Percentiles rank a stretch among this genome's conserved stretches.
These are phyloP conservation scores for Fusarium annulatum DNA, from an alignment of 2,329 filamentous ascomycete genomes.

Conservation along the genomic window DNA sequence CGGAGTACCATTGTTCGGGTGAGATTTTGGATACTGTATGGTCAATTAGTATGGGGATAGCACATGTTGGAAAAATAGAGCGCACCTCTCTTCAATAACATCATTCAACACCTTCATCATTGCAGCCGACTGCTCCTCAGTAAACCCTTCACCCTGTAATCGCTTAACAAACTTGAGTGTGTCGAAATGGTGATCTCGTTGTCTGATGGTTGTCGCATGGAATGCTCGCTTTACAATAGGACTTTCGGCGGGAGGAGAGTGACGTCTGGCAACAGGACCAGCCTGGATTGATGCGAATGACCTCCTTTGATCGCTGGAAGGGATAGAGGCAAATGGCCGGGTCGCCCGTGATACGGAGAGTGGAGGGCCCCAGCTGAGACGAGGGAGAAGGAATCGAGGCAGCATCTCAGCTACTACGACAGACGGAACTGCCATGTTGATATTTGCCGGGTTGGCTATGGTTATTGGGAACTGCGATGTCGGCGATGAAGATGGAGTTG, in stretches of 20 bases:
- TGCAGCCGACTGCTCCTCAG: conserved; percentile 93
- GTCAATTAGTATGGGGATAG: background rate
- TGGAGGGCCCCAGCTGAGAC: conserved; percentile 62
- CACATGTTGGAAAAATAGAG: background rate
- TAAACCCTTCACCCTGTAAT: conserved; percentile 90
- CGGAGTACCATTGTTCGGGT: conserved; percentile 97
- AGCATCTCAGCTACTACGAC: conserved; percentile 54
- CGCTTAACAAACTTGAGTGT: conserved; percentile 97
- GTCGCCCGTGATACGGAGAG: conserved; percentile 41
- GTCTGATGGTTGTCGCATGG: conserved; percentile 69
- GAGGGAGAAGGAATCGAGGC: conserved; percentile 66
- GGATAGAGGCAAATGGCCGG: conserved; percentile 32
- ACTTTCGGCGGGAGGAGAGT: conserved; percentile 24
- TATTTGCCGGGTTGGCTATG: background rate
- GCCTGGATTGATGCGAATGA: conserved; percentile 38
- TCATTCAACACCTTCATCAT: conserved; percentile 98
- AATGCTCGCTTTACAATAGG: conserved; percentile 63
- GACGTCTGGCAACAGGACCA: conserved; percentile 19
- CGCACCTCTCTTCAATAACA: conserved; percentile 91
- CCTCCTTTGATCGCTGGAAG: conserved; percentile 27
- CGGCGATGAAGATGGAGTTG: conserved; percentile 24
- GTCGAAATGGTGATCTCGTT: conserved; percentile 94
- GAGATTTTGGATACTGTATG: conserved; percentile 86
- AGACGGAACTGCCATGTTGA: conserved; percentile 45
- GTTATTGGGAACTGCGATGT: conserved; percentile 7